Evolutionary conservation across 257 asterid species (phyloP), one percentile per base, ranked within the genome.

Genomic region (Primulina huaijiensis): DNA sequence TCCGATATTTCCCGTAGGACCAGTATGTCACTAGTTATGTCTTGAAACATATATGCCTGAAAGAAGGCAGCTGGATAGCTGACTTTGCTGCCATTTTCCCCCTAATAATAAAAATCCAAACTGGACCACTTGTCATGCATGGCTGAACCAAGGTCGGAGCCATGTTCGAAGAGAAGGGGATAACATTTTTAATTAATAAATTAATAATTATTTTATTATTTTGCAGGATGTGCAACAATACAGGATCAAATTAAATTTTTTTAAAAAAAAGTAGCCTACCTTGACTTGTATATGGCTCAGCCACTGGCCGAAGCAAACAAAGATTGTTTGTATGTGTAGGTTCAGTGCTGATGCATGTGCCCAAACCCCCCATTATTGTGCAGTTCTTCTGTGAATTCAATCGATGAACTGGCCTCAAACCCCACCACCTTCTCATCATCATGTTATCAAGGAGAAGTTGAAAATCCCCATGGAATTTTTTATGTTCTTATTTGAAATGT

Each of bases 351-450:
- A 76, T 72, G 81, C 87, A 83, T 68, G 87, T 79, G 87, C 84
- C 35, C 27, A 50, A 78, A 55, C 43, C 77, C 80, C 79, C 66
- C 59, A 78, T 86, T 74, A 81, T 84, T 84, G 78, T 83, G 78
- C 46, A 78, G 73, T 86, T 86, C 68, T 82, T 75, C 81, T 77
- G 77, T 63, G 59, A 37, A 61, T 76, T 37, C 38, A 43, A 62
- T 52, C 70, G 64, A 84, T 88, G 90, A 84, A 80, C 95, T 87
- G 96, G 88, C 77, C 68, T 72, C 64, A 65, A 73, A 50, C 84
- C 88, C 88, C 83, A 78, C 83, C 52, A 16, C 30, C 57, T 50
- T 50, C 17, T 64, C 69, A 17, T 35, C 76, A 64, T 72, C 53
- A 63, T 52, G 14, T 31, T 30, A 29, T 71, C 75, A 4, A 66